These are phyloP conservation scores for Zygoascus meyerae DNA, from an alignment of 1,139 yeast species.

Conservation along the genomic window DNA sequence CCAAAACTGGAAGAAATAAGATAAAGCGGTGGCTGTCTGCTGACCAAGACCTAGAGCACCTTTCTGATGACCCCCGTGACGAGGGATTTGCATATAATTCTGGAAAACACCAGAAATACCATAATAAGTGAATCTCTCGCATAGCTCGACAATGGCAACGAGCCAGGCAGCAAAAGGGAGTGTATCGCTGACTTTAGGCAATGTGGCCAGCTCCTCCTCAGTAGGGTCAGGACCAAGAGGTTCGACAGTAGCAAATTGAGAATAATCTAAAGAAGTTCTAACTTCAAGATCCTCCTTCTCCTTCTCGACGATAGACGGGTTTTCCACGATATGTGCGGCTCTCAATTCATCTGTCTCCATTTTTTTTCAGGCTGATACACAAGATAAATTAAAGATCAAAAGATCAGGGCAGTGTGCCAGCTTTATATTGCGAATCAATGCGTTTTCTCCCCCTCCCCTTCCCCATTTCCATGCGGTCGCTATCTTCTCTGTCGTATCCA, in stretches of 20 bases:
- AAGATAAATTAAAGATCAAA: too few relatives aligned
- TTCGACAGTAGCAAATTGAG: constrained; percentile 1
- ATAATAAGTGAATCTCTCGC: constrained; percentile 81
- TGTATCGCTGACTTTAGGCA: constrained; percentile 40
- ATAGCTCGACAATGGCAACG: constrained; percentile 71
- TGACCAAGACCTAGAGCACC: constrained; percentile 63
- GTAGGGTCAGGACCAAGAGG: constrained; percentile 39
- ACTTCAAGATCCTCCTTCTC: not conserved
- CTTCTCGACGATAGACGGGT: not conserved
- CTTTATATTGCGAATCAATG: too few relatives aligned
- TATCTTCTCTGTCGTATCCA: too few relatives aligned
- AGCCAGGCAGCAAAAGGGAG: constrained; percentile 55
- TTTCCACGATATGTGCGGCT: not conserved
- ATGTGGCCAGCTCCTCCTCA: constrained; percentile 41
- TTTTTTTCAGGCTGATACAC: too few relatives aligned
- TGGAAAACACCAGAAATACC: constrained; percentile 73
- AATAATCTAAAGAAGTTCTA: not conserved
- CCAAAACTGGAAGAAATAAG: constrained; percentile 76
- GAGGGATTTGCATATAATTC: constrained; percentile 60
- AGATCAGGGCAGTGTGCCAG: too few relatives aligned
- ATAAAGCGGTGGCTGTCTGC: constrained; percentile 66
- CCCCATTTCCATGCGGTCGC: too few relatives aligned
- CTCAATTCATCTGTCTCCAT: not conserved
- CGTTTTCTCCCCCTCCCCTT: too few relatives aligned
- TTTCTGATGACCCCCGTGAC: constrained; percentile 38